phyloP scores from a whole-genome alignment of 2,329 filamentous ascomycete species.

The Aspergillus sp. region DNA sequence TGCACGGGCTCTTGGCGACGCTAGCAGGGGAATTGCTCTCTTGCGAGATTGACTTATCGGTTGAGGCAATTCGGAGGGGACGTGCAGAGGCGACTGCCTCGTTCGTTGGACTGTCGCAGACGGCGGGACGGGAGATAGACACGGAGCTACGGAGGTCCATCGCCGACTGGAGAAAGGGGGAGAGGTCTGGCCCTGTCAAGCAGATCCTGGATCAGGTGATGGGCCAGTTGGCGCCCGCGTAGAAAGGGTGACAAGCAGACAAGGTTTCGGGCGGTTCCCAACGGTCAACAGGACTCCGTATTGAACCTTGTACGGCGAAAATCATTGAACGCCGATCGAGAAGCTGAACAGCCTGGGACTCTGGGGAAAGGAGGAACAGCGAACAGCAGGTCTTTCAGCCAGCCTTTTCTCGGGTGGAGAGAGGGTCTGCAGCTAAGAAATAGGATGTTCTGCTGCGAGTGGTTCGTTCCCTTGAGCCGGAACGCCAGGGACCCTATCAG shows the following conservation, averaged over 20 bases:
- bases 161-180: slow-evolving; percentile 41
- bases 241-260: neutral
- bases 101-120: slow-evolving; percentile 36
- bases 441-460: slow-evolving; percentile 7
- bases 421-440: slow-evolving; percentile 10
- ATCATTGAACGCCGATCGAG: slow-evolving; percentile 12
- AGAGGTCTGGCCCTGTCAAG: slow-evolving; percentile 46
- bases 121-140: slow-evolving; percentile 26
- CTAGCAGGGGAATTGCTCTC: slow-evolving; percentile 38
- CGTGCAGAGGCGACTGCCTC: slow-evolving; percentile 42
- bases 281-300: slow-evolving; percentile 3
- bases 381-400: slow-evolving; percentile 1
- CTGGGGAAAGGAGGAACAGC: slow-evolving; percentile 3
- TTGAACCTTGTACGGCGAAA: slow-evolving; percentile 5
- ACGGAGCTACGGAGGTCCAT: slow-evolving; percentile 30
- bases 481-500: slow-evolving; percentile 15
- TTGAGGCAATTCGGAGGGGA: slow-evolving; percentile 43
- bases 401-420: slow-evolving; percentile 1
- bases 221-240: slow-evolving; percentile 18
- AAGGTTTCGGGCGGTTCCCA: slow-evolving; percentile 10
- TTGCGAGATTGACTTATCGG: slow-evolving; percentile 38
- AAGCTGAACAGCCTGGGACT: slow-evolving; percentile 7
- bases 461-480: slow-evolving; percentile 11
- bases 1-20: slow-evolving; percentile 32
- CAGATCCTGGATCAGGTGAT: slow-evolving; percentile 40